Percentiles rank a stretch among this genome's conserved stretches.
These are phyloP conservation scores for Babesia ovata DNA, from an alignment of 169 alveolate genomes.

Conservation along the genomic window DNA sequence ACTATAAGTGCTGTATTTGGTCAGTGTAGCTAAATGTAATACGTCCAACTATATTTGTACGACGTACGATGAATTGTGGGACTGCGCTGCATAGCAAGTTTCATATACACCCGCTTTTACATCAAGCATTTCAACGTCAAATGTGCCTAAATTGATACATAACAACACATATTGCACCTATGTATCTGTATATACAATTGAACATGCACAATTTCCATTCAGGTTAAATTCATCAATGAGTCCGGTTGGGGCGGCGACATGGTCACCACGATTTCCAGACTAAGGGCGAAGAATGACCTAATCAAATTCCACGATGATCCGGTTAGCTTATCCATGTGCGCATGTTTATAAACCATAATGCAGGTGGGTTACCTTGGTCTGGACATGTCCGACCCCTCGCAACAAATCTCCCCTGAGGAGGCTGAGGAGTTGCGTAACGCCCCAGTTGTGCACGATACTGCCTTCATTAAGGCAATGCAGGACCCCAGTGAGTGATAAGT, in stretches of 20 bases:
- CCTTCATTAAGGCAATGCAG: slow-evolving; percentile 52
- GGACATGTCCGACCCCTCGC: slow-evolving; percentile 17
- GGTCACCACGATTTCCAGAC: slow-evolving; percentile 18
- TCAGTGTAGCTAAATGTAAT: too few relatives aligned
- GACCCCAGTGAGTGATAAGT: slow-evolving; percentile 36
- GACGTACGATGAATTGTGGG: too few relatives aligned
- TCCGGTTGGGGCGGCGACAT: slow-evolving; percentile 23
- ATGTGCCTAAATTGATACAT: too few relatives aligned
- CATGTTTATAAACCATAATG: background rate
- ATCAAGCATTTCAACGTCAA: too few relatives aligned
- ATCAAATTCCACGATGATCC: slow-evolving; percentile 48
- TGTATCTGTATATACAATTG: too few relatives aligned
- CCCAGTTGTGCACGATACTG: slow-evolving; percentile 52
- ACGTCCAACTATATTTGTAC: too few relatives aligned
- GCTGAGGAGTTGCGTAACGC: slow-evolving; percentile 60
- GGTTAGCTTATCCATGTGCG: background rate
- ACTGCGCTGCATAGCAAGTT: too few relatives aligned
- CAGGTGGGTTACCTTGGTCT: slow-evolving; percentile 64
- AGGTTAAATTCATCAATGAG: slow-evolving; percentile 14
- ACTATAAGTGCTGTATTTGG: too few relatives aligned
- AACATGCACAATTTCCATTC: background rate
- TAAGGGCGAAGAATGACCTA: slow-evolving; percentile 34
- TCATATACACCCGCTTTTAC: too few relatives aligned
- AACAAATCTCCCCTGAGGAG: slow-evolving; percentile 14
- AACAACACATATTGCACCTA: too few relatives aligned